A percentile compares a stretch with the other conserved stretches of the same genome.
These are phyloP conservation scores for Pleurotus ostreatus DNA, from an alignment of 768 basidiomycete species.

Conservation along the genomic window DNA sequence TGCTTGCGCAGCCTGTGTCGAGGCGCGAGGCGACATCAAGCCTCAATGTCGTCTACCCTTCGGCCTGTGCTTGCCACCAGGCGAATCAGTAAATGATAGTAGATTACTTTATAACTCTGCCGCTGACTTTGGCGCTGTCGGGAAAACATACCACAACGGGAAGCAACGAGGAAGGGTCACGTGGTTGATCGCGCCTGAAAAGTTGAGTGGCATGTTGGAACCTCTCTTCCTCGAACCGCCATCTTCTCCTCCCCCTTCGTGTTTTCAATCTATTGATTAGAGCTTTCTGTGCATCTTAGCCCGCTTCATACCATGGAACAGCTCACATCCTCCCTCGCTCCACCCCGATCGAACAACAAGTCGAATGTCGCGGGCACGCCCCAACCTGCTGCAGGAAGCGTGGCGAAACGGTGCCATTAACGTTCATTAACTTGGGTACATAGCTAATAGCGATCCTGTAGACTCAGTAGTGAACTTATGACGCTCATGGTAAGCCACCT, in stretches of 20 bases:
- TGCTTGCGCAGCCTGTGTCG: not conserved
- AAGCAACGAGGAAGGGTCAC: not conserved
- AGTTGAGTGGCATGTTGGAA: not conserved
- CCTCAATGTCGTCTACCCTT: no score
- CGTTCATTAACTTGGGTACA: not conserved
- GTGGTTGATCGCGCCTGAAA: constrained; percentile 7
- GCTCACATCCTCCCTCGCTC: constrained; percentile 59
- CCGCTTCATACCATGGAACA: constrained; percentile 54
- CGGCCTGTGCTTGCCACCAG: no score
- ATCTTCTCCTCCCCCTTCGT: not conserved
- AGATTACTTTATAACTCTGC: no score
- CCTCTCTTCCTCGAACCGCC: not conserved
- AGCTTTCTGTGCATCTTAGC: not conserved
- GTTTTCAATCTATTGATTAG: not conserved
- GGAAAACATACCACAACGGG: no score
- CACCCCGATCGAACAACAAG: constrained; percentile 57
- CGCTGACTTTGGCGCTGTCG: no score
- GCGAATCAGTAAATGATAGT: no score
- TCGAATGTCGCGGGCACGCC: constrained; percentile 46
- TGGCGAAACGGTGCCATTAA: constrained; percentile 68
- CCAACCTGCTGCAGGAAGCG: constrained; percentile 65
- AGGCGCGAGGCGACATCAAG: no score
- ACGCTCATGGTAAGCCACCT: constrained; percentile 67
- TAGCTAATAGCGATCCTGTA: constrained; percentile 20
- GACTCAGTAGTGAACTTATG: constrained; percentile 84